These are phyloP conservation scores for Populus pruinosa DNA, from an alignment of 345 rosid genomes.

Conservation along the genomic window DNA sequence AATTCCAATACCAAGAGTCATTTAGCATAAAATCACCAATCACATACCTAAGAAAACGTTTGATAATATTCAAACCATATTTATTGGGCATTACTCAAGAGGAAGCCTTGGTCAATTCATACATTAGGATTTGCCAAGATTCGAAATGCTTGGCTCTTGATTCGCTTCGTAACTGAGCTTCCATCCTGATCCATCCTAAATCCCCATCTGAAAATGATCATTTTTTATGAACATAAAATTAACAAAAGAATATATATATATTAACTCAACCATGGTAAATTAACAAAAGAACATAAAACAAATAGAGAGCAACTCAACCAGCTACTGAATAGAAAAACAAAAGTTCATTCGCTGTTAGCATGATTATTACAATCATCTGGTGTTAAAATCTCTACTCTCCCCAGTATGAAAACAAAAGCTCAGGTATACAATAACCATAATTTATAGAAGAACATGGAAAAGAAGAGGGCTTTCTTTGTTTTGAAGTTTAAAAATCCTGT, in stretches of 20 bases:
- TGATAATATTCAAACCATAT: slow-evolving; percentile 34
- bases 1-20: slow-evolving; percentile 5
- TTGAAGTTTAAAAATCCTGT: too few relatives aligned
- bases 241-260: not conserved
- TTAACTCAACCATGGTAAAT: too few relatives aligned
- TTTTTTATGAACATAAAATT: not conserved
- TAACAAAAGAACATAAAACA: not conserved
- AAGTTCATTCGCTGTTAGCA: not conserved
- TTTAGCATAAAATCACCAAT: slow-evolving; percentile 14
- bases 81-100: slow-evolving; percentile 24
- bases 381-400: too few relatives aligned
- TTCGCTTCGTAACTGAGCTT: slow-evolving; percentile 27
- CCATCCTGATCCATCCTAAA: slow-evolving; percentile 35
- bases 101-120: slow-evolving; percentile 40
- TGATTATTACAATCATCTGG: too few relatives aligned
- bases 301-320: not conserved
- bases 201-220: slow-evolving; percentile 38
- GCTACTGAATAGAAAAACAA: not conserved
- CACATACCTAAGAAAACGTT: slow-evolving; percentile 36
- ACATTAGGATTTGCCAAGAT: slow-evolving; percentile 73
- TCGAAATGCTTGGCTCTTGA: slow-evolving; percentile 52
- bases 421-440: too few relatives aligned
- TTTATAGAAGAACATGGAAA: too few relatives aligned
- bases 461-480: too few relatives aligned
- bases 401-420: too few relatives aligned